phyloP scores from a whole-genome alignment of 1,284 basidiomycete genomes.

The Cutaneotrichosporon curvatum region DNA sequence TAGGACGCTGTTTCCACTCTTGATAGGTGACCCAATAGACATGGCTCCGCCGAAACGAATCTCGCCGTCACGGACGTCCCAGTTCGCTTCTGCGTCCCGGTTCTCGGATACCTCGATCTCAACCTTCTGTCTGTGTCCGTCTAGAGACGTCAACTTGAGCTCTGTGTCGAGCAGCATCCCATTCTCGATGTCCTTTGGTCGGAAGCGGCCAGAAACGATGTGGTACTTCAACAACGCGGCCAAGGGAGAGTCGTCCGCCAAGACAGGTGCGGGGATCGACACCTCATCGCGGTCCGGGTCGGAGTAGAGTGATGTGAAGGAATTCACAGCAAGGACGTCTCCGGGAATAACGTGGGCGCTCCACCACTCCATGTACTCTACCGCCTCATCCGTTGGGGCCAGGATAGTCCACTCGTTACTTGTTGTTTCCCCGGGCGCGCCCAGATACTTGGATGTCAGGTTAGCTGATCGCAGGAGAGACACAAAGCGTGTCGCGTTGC shows the following conservation, averaged over 20 bases:
- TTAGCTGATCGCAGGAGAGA: conserved; percentile 75
- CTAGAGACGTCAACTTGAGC: conserved; percentile 60
- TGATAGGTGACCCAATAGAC: conserved; percentile 60
- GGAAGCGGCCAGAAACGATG: conserved; percentile 72
- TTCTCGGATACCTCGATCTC: conserved; percentile 56
- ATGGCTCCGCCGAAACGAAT: conserved; percentile 79
- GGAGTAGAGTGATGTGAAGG: too few relatives aligned
- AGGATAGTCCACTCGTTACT: conserved; percentile 63
- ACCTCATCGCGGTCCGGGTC: too few relatives aligned
- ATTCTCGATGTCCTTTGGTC: conserved; percentile 60
- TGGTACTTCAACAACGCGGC: conserved; percentile 58
- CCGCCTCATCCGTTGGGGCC: conserved; percentile 80
- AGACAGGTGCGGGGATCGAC: neutral
- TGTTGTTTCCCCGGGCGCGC: conserved; percentile 48
- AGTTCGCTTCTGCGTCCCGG: conserved; percentile 43
- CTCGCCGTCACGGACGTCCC: conserved; percentile 48
- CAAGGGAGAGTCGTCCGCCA: conserved; percentile 7
- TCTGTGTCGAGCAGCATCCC: conserved; percentile 73
- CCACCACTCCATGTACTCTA: conserved; percentile 46
- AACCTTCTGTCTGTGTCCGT: conserved; percentile 64
- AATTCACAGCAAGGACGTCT: too few relatives aligned
- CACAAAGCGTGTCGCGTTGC: conserved; percentile 88
- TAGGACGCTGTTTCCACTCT: conserved; percentile 67
- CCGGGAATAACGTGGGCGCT: neutral
- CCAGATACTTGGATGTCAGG: conserved; percentile 63